Evolutionary conservation across 495 filamentous ascomycete genomes (phyloP), one percentile per base, ranked within the genome.

Genomic region (Articulospora tetracladia): DNA sequence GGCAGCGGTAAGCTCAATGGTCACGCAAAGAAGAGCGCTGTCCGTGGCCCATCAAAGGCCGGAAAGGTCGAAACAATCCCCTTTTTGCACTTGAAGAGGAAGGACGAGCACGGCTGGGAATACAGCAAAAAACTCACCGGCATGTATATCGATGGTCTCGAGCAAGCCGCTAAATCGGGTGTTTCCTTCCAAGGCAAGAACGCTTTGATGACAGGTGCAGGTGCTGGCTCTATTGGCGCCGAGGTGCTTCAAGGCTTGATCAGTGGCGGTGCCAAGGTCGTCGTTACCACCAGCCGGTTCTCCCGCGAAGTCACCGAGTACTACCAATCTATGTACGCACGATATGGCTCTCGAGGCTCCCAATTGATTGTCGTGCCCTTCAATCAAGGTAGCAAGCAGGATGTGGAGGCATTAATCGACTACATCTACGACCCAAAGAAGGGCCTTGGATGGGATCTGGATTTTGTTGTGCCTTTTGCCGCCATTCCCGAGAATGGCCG

Each of bases 371-470:
- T 99, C 27, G 95, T 98, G 41, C 94, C 94, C 15, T 99, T 98
- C 82, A 99, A 99, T 72, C 93, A 97, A 75, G 94, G 93, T 53
- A 97, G 92, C 74, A 93, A 96, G 73, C 93, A 98, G 74, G 94
- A 99, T 73, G 89, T 96, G 30, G 90, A 97, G 68, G 91, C 91
- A 26, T 81, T 99, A 20, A 81, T 98, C 51, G 83, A 96, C 19
- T 98, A 97, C 76, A 91, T 99, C 68, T 99, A 97, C 70, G 92
- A 97, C 72, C 72, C 85, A n/a, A 98, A 98, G 85, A 91, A 86
- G 68, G 95, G 94, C 53, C 86, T 98, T 54, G 94, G 94, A 52
- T 98, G 94, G 95, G 94, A 99, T 74, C 80, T 99, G 23, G 94
- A 99, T 74, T 97, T 85, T 72, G 84, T 99, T 58, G 86, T 99